phyloP scores from a whole-genome alignment of 495 filamentous ascomycete species.

The Astrocystis sublimbata region DNA sequence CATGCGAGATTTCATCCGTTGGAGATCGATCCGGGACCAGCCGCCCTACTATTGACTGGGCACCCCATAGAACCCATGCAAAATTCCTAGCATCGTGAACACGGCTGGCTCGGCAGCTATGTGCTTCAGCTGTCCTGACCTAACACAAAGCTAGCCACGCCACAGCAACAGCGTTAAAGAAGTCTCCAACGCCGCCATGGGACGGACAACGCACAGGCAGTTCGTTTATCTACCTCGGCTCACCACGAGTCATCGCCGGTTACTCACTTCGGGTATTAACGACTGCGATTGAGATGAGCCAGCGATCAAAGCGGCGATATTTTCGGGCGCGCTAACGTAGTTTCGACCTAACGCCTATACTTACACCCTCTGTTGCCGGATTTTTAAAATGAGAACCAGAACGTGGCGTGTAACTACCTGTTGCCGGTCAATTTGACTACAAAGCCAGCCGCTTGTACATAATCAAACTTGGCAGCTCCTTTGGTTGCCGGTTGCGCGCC shows the following conservation, averaged over 20 bases:
- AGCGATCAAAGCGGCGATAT: conserved; percentile 3
- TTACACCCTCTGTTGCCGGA: neutral
- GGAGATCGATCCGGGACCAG: neutral
- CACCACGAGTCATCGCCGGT: neutral
- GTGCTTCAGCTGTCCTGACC: conserved; percentile 1
- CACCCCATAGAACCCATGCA: neutral
- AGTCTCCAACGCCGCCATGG: neutral
- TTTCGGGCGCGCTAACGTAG: conserved; percentile 13
- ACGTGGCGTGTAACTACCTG: neutral
- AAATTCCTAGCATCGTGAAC: neutral
- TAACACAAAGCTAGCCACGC: neutral
- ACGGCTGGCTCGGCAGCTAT: neutral
- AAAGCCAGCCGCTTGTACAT: conserved; percentile 7
- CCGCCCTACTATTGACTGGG: neutral
- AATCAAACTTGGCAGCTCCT: conserved; percentile 7
- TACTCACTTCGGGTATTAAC: neutral
- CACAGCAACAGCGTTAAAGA: neutral
- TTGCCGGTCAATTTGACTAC: neutral
- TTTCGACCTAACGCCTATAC: neutral
- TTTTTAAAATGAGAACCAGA: neutral
- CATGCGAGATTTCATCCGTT: neutral
- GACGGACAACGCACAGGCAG: neutral
- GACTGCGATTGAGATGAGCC: neutral
- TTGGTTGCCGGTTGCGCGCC: neutral
- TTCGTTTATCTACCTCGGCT: neutral